Conservation (phyloP, 169 alveolate species). For the Neospora caninum region DNA sequence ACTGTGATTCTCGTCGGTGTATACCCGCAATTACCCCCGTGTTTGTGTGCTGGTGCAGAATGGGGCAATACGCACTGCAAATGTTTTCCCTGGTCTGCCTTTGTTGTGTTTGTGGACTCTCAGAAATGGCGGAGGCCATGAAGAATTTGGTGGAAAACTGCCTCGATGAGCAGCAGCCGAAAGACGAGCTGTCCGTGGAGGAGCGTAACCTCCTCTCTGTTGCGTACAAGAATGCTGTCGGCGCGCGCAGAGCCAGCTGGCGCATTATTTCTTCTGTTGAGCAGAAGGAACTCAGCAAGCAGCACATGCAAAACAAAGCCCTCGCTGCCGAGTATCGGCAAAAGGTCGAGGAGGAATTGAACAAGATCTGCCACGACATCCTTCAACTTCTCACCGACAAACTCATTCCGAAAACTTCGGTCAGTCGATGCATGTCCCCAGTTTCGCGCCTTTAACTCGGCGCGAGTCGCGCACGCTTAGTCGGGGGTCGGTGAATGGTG, state of each 20-base stretch:
- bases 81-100: not conserved
- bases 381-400: constrained; percentile 87
- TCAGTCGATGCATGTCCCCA: not conserved
- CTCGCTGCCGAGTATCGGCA: constrained; percentile 93
- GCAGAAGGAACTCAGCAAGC: constrained; percentile 95
- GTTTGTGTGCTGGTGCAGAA: not conserved
- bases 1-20: no score
- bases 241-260: constrained; percentile 98
- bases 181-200: constrained; percentile 71
- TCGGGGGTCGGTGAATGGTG: no score
- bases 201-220: constrained; percentile 90
- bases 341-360: constrained; percentile 95
- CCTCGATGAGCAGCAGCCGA: constrained; percentile 55
- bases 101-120: not conserved
- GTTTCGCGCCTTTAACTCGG: no score
- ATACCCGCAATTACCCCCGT: not conserved
- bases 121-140: constrained; percentile 74
- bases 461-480: no score
- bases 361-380: constrained; percentile 93
- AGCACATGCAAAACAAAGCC: constrained; percentile 89
- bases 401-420: constrained; percentile 83
- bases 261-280: constrained; percentile 95
- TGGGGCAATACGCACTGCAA: not conserved
- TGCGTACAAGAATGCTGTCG: constrained; percentile 99
- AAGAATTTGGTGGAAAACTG: constrained; percentile 69